Evolutionary conservation across 2,329 filamentous ascomycete species (phyloP), one percentile per base, ranked within the genome.

Genomic region (Penicillium freii): DNA sequence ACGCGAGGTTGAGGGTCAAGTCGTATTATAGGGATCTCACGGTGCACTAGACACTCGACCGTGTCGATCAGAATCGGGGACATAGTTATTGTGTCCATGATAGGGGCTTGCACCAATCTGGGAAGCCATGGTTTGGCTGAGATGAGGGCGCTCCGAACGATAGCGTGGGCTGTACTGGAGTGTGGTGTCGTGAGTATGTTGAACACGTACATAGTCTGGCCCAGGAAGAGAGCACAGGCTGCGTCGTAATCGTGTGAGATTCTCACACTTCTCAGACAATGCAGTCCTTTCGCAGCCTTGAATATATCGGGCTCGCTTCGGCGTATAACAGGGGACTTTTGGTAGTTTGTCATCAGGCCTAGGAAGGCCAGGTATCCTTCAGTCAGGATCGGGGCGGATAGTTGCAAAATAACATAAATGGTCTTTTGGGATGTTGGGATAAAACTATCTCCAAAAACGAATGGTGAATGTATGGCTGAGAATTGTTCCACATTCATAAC

Each of bases 41-140:
- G 67, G 45, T 65, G 64, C 7, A 69, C 56, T 33, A 74, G 43
- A 44, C 67, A 72, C 33, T 69, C 67, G 17, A 70, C 60, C 5
- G 69, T 73, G 54, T 74, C 71, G 45, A 71, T 58, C 27, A 74
- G 58, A 39, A 73, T 62, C 9, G 70, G 68, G 0, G 67, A 56
- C 57, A 72, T 64, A 36, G 62, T 64, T 15, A 73, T 58, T 5
- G 62, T 64, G 51, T 73, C 67, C 54, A 72, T 61, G n/a, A 62
- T 54, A 1, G 70, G 62, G n/a, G 54, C 48, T 38, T 62, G 56
- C 3, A 68, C 52, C 39, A 73, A 56, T 19, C 58, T 49, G 0
- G 61, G 62, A 40, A 70, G 63, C 70, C 70, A 73, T 36, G 62
- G 56, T 33, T 68, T 63, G n/a, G 64, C 59, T 13, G 63, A 66